phyloP scores from a whole-genome alignment of 2,329 filamentous ascomycete species.

The Aspergillus ochraceoroseus region DNA sequence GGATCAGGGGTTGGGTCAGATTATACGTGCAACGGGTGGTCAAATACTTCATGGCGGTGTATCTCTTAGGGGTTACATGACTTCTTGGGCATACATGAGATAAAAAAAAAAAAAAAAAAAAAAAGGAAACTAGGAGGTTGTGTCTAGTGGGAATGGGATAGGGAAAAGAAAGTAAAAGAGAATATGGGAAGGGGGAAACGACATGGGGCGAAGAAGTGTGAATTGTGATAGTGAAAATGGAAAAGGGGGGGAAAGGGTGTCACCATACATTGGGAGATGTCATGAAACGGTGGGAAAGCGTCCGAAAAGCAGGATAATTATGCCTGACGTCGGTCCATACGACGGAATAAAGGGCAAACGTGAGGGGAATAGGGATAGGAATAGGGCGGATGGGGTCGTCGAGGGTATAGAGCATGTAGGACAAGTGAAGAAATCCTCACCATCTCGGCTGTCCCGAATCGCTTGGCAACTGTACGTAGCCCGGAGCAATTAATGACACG shows the following conservation, averaged over 20 bases:
- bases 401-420: constrained; percentile 7
- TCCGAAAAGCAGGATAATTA: constrained; percentile 22
- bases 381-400: neutral
- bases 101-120: constrained; percentile 29
- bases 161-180: constrained; percentile 12
- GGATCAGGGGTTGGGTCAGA: constrained; percentile 18
- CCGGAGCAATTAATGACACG: constrained; percentile 15
- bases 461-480: constrained; percentile 1
- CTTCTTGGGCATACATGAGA: constrained; percentile 40
- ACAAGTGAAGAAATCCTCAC: constrained; percentile 2
- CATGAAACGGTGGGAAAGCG: constrained; percentile 19
- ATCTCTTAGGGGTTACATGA: constrained; percentile 41
- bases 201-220: constrained; percentile 1
- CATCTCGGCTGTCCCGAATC: constrained; percentile 2
- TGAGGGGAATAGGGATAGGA: neutral
- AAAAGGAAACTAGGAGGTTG: constrained; percentile 24
- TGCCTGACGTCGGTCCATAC: constrained; percentile 7
- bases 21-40: no score
- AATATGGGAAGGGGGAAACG: constrained; percentile 2
- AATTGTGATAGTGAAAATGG: constrained; percentile 19
- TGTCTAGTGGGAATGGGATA: constrained; percentile 37
- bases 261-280: constrained; percentile 20
- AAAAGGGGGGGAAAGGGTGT: constrained; percentile 14
- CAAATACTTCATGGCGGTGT: constrained; percentile 32
- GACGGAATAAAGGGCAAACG: constrained; percentile 8